A percentile compares a stretch with the other conserved stretches of the same genome.
phyloP scores from a whole-genome alignment of 495 filamentous ascomycete genomes.

The Neurospora pannonica region DNA sequence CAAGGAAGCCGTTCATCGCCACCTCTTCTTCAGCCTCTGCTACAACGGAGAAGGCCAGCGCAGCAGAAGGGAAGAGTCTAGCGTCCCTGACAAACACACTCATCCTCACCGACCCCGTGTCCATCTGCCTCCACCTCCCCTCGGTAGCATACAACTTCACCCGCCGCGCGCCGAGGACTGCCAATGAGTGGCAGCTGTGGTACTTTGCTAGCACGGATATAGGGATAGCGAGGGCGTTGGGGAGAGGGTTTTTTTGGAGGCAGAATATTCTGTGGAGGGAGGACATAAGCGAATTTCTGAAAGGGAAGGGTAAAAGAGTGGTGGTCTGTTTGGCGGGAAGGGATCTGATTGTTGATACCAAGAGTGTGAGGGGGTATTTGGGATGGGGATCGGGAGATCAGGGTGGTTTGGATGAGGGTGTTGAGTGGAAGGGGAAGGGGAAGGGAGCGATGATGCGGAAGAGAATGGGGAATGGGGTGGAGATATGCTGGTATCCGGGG shows the following conservation, averaged over 20 bases:
- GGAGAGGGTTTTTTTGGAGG: slow-evolving; percentile 58
- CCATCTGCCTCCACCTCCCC: slow-evolving; percentile 53
- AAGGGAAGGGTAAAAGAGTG: no score
- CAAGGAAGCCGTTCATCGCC: slow-evolving; percentile 4
- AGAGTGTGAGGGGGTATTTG: slow-evolving; percentile 49
- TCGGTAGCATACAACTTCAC: slow-evolving; percentile 68
- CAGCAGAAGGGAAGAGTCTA: slow-evolving; percentile 8
- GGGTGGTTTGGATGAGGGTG: slow-evolving; percentile 3
- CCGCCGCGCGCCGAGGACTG: slow-evolving; percentile 38
- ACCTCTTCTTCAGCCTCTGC: not conserved
- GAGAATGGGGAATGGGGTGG: slow-evolving; percentile 30
- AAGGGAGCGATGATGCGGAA: not conserved
- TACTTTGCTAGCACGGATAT: slow-evolving; percentile 60
- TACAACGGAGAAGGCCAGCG: not conserved
- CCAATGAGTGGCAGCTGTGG: slow-evolving; percentile 57
- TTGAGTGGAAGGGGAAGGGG: slow-evolving; percentile 3
- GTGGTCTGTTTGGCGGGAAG: slow-evolving; percentile 46
- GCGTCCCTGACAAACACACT: slow-evolving; percentile 34
- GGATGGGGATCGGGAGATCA: slow-evolving; percentile 16
- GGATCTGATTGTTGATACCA: slow-evolving; percentile 58
- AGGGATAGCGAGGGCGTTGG: slow-evolving; percentile 48
- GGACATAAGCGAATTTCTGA: no score
- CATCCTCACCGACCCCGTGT: slow-evolving; percentile 57
- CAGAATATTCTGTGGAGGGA: slow-evolving; percentile 60
- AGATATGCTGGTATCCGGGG: slow-evolving; percentile 52